phyloP scores from a whole-genome alignment of 2,329 filamentous ascomycete genomes.

The Fusarium robinianum region DNA sequence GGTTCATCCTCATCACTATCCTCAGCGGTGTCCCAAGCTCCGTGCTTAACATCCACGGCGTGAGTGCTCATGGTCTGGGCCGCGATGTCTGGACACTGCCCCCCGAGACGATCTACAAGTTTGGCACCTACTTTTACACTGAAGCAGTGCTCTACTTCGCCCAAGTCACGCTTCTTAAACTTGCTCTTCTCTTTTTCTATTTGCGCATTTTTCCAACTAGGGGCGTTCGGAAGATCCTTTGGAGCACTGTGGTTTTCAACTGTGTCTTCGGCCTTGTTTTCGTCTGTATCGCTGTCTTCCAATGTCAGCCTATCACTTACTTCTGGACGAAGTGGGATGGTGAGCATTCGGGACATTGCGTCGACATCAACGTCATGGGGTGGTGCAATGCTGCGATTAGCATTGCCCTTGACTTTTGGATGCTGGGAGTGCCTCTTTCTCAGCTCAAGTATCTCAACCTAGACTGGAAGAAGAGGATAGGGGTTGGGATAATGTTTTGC shows the following conservation, averaged over 20 bases:
- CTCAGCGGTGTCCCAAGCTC: conserved; percentile 38
- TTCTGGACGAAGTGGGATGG: conserved; percentile 60
- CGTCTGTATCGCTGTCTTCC: conserved; percentile 50
- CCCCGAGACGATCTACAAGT: conserved; percentile 47
- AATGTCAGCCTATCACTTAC: conserved; percentile 55
- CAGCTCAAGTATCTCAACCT: conserved; percentile 49
- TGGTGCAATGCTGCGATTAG: conserved; percentile 59
- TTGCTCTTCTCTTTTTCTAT: conserved; percentile 60
- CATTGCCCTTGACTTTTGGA: conserved; percentile 57
- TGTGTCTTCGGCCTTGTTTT: conserved; percentile 48
- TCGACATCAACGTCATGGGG: conserved; percentile 53
- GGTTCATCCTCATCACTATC: conserved; percentile 40
- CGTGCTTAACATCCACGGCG: conserved; percentile 39
- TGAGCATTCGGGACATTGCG: conserved; percentile 51
- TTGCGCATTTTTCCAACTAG: conserved; percentile 55
- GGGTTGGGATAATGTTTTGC: conserved; percentile 56
- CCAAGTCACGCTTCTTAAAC: conserved; percentile 52
- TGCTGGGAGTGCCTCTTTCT: conserved; percentile 55
- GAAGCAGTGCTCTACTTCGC: conserved; percentile 52
- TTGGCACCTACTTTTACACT: conserved; percentile 50
- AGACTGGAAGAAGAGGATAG: conserved; percentile 53
- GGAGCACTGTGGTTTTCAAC: conserved; percentile 48
- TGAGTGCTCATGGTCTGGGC: conserved; percentile 50
- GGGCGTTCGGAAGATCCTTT: conserved; percentile 47
- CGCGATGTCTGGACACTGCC: conserved; percentile 56